Evolutionary conservation across 805 yeast species (phyloP).

Genomic region (Metschnikowia hibisci): DNA sequence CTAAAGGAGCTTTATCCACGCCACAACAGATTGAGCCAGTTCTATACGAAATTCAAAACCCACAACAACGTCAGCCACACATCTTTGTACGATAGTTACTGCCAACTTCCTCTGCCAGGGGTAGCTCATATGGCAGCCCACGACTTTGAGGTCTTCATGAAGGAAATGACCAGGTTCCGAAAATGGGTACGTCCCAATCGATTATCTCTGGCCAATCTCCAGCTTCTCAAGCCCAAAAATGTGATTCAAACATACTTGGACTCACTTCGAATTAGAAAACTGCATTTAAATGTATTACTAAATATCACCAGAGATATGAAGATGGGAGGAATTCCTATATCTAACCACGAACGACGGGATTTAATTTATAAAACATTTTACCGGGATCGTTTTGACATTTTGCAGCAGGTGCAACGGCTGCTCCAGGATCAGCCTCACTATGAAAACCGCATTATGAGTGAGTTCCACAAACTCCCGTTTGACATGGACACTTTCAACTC

Average conservation of each 20-base stretch:
- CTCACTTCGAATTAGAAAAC: constrained; percentile 19
- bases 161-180: constrained; percentile 20
- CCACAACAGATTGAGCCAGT: constrained; percentile 6
- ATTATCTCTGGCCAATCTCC: constrained; percentile 13
- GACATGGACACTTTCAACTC: constrained; percentile 20
- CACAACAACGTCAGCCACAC: constrained; percentile 23
- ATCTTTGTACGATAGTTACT: constrained; percentile 23
- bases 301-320: constrained; percentile 28
- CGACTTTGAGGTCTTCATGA: constrained; percentile 28
- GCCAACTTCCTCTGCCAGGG: constrained; percentile 25
- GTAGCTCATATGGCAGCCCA: constrained; percentile 23
- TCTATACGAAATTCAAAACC: constrained; percentile 5
- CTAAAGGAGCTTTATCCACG: constrained; percentile 13
- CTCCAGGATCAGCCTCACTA: neutral
- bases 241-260: constrained; percentile 13
- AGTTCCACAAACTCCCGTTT: constrained; percentile 14
- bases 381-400: constrained; percentile 26
- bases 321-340: constrained; percentile 24
- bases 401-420: constrained; percentile 11
- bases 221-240: constrained; percentile 2
- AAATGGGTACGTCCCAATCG: constrained; percentile 27
- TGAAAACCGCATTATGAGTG: neutral
- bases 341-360: constrained; percentile 27
- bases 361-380: constrained; percentile 30
- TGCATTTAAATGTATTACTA: constrained; percentile 21